Evolutionary conservation across 805 yeast species (phyloP).

Genomic region (Candida anglica): DNA sequence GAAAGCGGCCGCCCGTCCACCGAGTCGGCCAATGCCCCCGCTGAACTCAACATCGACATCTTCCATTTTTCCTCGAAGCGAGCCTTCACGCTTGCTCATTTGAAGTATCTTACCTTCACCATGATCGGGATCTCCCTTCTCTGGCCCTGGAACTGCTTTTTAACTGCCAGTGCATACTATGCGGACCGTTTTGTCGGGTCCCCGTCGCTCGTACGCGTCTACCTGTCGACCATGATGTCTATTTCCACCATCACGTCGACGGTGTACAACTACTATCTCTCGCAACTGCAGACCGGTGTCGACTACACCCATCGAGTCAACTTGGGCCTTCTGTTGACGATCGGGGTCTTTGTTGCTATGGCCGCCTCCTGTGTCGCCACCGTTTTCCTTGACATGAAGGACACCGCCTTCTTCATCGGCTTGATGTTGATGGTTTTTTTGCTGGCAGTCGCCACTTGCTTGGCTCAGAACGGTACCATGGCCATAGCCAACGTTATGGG

Average conservation of each 20-base stretch:
- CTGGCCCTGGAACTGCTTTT: slow-evolving; percentile 97
- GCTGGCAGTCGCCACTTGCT: slow-evolving; percentile 72
- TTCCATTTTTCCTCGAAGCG: slow-evolving; percentile 1
- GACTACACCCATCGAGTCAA: slow-evolving; percentile 55
- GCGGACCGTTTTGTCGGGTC: slow-evolving; percentile 52
- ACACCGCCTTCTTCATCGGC: slow-evolving; percentile 41
- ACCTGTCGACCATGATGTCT: slow-evolving; percentile 85
- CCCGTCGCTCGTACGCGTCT: slow-evolving; percentile 50
- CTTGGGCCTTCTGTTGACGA: slow-evolving; percentile 57
- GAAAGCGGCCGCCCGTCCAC: no score
- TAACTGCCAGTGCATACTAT: slow-evolving; percentile 83
- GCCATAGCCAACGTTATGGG: slow-evolving; percentile 80
- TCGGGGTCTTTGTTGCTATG: slow-evolving; percentile 53
- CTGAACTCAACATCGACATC: slow-evolving; percentile 2
- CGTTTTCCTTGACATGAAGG: slow-evolving; percentile 32
- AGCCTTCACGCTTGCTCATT: slow-evolving; percentile 14
- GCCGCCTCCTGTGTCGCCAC: slow-evolving; percentile 45
- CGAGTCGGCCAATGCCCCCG: no score
- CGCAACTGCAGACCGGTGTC: slow-evolving; percentile 60
- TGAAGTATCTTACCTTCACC: slow-evolving; percentile 56
- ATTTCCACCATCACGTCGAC: slow-evolving; percentile 71
- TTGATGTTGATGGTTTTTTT: slow-evolving; percentile 61
- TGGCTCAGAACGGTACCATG: slow-evolving; percentile 87
- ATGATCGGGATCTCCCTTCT: slow-evolving; percentile 72
- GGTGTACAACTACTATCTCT: slow-evolving; percentile 53